Percentiles rank a stretch among this genome's conserved stretches.
Conservation (phyloP, 768 basidiomycete species). For the Psilocybe cyanescens region DNA sequence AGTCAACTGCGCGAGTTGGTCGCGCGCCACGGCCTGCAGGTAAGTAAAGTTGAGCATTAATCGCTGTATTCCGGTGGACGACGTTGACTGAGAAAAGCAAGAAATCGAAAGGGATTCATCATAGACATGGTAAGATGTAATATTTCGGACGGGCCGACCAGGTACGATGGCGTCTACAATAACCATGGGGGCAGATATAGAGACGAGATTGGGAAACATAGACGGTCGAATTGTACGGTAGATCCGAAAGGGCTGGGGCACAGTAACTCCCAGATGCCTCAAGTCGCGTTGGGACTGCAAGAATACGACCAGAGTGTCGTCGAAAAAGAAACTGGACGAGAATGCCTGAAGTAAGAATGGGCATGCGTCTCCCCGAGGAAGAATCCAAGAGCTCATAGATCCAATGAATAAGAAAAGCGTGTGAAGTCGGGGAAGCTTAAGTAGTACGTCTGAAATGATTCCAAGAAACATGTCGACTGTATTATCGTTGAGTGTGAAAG, state of each 20-base stretch:
- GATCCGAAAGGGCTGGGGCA: background rate
- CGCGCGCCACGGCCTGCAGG: slow-evolving; percentile 16
- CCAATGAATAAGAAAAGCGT: slow-evolving; percentile 27
- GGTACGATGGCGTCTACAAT: slow-evolving; percentile 23
- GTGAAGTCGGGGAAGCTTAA: slow-evolving; percentile 22
- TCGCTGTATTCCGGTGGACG: slow-evolving; percentile 21
- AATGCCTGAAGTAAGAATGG: slow-evolving; percentile 26
- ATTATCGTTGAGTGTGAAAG: slow-evolving; percentile 20
- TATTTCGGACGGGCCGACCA: slow-evolving; percentile 22
- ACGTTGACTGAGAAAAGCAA: slow-evolving; percentile 20
- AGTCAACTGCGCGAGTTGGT: slow-evolving; percentile 16
- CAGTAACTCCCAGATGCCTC: slow-evolving; percentile 14
- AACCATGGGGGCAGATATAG: slow-evolving; percentile 23
- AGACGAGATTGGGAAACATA: slow-evolving; percentile 19
- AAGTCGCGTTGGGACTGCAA: slow-evolving; percentile 19
- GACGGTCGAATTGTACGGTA: slow-evolving; percentile 6
- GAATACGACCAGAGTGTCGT: slow-evolving; percentile 19
- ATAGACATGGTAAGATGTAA: slow-evolving; percentile 14
- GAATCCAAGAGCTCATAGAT: slow-evolving; percentile 25
- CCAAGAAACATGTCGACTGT: slow-evolving; percentile 26
- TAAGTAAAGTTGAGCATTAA: slow-evolving; percentile 23
- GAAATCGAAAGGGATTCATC: slow-evolving; percentile 15
- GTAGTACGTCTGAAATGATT: slow-evolving; percentile 24
- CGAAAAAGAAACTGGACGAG: slow-evolving; percentile 20
- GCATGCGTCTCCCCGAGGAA: slow-evolving; percentile 19